These are phyloP conservation scores for Exophiala bonariae DNA, from an alignment of 2,329 filamentous ascomycete species.

Conservation along the genomic window DNA sequence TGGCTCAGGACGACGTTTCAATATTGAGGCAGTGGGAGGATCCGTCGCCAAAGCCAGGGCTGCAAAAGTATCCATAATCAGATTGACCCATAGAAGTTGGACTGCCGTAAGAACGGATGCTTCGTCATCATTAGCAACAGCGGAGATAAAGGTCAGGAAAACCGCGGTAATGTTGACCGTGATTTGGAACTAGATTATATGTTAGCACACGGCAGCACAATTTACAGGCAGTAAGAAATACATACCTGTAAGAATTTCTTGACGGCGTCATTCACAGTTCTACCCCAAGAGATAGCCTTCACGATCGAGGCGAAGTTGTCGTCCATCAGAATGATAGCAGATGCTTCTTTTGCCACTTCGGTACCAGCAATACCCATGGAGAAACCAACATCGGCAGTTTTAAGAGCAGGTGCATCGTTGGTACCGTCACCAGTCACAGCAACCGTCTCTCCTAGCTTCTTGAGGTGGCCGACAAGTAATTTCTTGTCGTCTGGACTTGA, in stretches of 20 bases:
- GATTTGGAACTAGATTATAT: constrained; percentile 49
- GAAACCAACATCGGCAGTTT: constrained; percentile 79
- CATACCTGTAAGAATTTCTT: constrained; percentile 65
- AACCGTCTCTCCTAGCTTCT: constrained; percentile 73
- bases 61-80: constrained; percentile 67
- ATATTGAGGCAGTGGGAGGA: constrained; percentile 55
- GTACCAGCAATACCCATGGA: constrained; percentile 84
- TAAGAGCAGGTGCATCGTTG: constrained; percentile 81
- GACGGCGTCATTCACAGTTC: constrained; percentile 74
- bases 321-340: constrained; percentile 83
- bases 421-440: constrained; percentile 83
- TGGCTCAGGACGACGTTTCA: constrained; percentile 50
- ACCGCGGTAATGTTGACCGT: constrained; percentile 68
- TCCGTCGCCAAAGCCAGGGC: constrained; percentile 64
- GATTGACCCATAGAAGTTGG: constrained; percentile 66
- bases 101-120: constrained; percentile 62
- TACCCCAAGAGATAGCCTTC: constrained; percentile 78
- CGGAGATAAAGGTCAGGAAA: constrained; percentile 61
- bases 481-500: constrained; percentile 78
- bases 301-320: constrained; percentile 87
- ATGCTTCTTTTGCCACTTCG: constrained; percentile 82
- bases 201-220: constrained; percentile 53
- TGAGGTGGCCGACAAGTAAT: constrained; percentile 68
- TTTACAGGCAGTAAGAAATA: constrained; percentile 51
- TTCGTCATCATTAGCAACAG: constrained; percentile 56